Percentiles rank a stretch among this genome's conserved stretches.
Conservation (phyloP, 176 grass and related monocot genomes). For the Rhynchospora breviuscula region DNA sequence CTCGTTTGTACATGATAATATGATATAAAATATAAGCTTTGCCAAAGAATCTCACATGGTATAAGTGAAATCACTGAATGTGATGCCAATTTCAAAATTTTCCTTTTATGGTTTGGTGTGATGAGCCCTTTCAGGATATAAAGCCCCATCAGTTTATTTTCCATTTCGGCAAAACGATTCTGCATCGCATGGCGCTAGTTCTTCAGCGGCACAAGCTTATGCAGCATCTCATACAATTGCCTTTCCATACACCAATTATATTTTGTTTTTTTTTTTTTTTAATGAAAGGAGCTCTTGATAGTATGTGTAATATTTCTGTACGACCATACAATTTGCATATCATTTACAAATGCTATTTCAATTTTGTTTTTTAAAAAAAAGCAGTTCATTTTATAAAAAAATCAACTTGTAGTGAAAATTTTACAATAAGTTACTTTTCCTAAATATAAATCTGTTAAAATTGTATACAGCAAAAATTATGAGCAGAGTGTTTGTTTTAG, state of each 20-base stretch:
- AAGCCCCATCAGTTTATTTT: not conserved
- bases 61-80: not conserved
- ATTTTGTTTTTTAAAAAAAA: not conserved
- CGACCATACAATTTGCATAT: not conserved
- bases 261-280: not conserved
- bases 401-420: not conserved
- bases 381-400: not conserved
- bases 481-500: not conserved
- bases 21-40: conserved; percentile 12
- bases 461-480: not conserved
- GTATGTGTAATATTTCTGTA: not conserved
- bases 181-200: not conserved
- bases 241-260: not conserved
- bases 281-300: not conserved
- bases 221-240: not conserved
- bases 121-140: conserved; percentile 11
- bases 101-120: conserved; percentile 26
- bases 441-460: not conserved
- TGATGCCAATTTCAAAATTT: conserved; percentile 11
- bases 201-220: not conserved
- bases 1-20: not conserved
- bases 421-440: not conserved
- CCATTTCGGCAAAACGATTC: not conserved
- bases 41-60: conserved; percentile 19
- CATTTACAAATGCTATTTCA: not conserved